A percentile compares a stretch with the other conserved stretches of the same genome.
These are phyloP conservation scores for Ensete glaucum DNA, from an alignment of 176 grass and related monocot genomes.

Conservation along the genomic window DNA sequence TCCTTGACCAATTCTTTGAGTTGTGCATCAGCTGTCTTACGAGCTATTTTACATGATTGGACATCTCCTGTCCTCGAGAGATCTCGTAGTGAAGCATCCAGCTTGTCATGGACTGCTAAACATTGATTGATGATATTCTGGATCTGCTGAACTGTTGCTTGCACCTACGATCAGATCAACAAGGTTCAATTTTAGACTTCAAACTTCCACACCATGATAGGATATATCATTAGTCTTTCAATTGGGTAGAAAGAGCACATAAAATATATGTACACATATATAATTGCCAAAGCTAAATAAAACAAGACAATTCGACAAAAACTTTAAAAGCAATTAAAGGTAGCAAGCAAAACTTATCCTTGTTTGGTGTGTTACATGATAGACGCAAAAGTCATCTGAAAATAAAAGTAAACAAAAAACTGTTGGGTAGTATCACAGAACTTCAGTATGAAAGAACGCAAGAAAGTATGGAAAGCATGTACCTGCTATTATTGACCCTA, in stretches of 20 bases:
- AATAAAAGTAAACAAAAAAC: too few relatives aligned
- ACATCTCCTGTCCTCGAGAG: constrained; percentile 79
- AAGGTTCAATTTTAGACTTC: neutral
- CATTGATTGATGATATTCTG: constrained; percentile 61
- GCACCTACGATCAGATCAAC: constrained; percentile 38
- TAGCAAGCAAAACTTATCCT: too few relatives aligned
- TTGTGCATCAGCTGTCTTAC: constrained; percentile 80
- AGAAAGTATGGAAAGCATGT: too few relatives aligned
- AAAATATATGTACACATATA: neutral
- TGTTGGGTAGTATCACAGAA: too few relatives aligned
- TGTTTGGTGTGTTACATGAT: too few relatives aligned
- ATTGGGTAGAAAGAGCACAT: neutral
- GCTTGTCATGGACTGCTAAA: constrained; percentile 63
- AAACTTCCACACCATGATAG: neutral
- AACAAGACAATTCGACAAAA: neutral
- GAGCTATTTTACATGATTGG: constrained; percentile 69
- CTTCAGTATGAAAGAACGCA: too few relatives aligned
- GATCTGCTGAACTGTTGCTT: constrained; percentile 63
- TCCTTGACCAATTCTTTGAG: constrained; percentile 87
- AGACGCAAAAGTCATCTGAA: too few relatives aligned
- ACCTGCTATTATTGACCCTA: too few relatives aligned
- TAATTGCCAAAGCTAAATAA: neutral
- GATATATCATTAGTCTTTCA: neutral
- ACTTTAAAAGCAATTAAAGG: too few relatives aligned
- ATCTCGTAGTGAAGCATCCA: constrained; percentile 67